Percentiles rank a stretch among this genome's conserved stretches.
Conservation (phyloP, 2,329 filamentous ascomycete species). For the Cercospora sp. region DNA sequence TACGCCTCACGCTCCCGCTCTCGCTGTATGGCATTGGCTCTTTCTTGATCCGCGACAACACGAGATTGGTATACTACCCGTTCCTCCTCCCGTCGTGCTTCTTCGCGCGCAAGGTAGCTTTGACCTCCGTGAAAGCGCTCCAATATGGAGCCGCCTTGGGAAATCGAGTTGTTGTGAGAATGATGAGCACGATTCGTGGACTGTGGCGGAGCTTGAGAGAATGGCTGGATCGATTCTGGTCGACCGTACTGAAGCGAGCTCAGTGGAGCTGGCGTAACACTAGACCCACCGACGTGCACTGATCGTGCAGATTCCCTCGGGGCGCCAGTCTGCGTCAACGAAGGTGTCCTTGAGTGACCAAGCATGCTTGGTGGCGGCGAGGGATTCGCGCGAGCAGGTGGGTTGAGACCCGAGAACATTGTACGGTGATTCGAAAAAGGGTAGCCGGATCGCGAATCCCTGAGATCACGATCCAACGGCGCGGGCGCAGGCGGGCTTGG, state of each 20-base stretch:
- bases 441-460: slow-evolving; percentile 29
- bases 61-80: slow-evolving; percentile 18
- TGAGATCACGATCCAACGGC: slow-evolving; percentile 34
- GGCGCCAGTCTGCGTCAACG: slow-evolving; percentile 29
- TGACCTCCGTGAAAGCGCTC: slow-evolving; percentile 26
- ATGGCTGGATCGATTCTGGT: slow-evolving; percentile 27
- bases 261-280: slow-evolving; percentile 30
- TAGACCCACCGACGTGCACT: slow-evolving; percentile 22
- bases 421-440: slow-evolving; percentile 34
- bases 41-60: slow-evolving; percentile 10
- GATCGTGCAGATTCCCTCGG: slow-evolving; percentile 29
- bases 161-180: slow-evolving; percentile 36
- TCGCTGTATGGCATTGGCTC: slow-evolving; percentile 12
- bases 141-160: slow-evolving; percentile 28
- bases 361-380: slow-evolving; percentile 40
- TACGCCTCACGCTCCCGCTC: slow-evolving; percentile 11
- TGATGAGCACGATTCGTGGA: slow-evolving; percentile 36
- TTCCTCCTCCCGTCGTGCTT: slow-evolving; percentile 32
- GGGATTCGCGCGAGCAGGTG: slow-evolving; percentile 35
- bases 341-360: slow-evolving; percentile 39
- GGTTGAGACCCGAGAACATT: slow-evolving; percentile 35
- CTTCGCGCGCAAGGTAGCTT: slow-evolving; percentile 31
- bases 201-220: slow-evolving; percentile 32
- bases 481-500: slow-evolving; percentile 30
- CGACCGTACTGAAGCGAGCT: slow-evolving; percentile 36